phyloP scores from a whole-genome alignment of 139 green algal genomes.

The Eudorina sp. region DNA sequence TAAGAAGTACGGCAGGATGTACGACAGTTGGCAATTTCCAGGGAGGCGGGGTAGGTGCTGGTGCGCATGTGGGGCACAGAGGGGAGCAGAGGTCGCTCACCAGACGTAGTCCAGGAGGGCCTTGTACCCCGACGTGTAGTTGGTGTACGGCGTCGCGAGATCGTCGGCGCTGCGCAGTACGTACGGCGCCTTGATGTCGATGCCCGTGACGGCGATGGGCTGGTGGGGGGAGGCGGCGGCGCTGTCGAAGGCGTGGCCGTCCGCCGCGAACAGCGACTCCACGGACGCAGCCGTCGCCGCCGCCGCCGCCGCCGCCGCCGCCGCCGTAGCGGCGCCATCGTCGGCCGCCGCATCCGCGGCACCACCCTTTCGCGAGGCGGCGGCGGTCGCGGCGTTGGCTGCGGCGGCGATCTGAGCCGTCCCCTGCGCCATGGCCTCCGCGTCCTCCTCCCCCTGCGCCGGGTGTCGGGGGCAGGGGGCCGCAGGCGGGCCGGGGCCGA shows the following conservation, averaged over 20 bases:
- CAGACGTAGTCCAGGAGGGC: conserved; percentile 90
- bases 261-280: neutral
- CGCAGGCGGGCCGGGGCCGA: too few species aligned
- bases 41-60: too few species aligned
- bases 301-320: neutral
- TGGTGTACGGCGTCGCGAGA: conserved; percentile 83
- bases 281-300: neutral
- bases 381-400: conserved; percentile 8
- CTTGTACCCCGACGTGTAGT: conserved; percentile 90
- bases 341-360: neutral
- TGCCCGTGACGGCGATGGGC: conserved; percentile 54
- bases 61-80: too few species aligned
- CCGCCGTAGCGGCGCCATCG: neutral
- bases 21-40: too few species aligned
- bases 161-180: conserved; percentile 72
- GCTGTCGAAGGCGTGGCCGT: conserved; percentile 58
- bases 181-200: conserved; percentile 71
- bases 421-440: conserved; percentile 23
- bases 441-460: conserved; percentile 55
- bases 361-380: conserved; percentile 3
- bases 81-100: conserved; percentile 32
- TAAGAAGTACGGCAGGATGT: too few species aligned
- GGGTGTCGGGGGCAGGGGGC: neutral
- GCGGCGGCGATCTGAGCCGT: conserved; percentile 39
- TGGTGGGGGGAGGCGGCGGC: neutral